Conservation (phyloP, 164 flowering plant genomes). For the Amborella trichopoda region DNA sequence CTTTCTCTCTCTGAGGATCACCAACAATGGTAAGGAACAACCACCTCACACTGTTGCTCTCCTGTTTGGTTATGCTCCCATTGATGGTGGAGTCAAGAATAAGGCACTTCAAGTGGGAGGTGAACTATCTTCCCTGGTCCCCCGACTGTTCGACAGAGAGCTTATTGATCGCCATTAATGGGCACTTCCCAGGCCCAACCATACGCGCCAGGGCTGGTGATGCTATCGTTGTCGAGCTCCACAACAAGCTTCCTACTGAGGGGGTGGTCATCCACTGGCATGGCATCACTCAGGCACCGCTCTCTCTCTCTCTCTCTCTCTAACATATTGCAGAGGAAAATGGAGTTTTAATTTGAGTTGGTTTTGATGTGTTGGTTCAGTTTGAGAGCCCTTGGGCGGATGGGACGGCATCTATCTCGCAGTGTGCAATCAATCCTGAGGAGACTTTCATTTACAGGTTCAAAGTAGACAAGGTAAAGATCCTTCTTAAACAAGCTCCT, state of each 20-base stretch:
- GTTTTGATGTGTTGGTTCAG: slow-evolving; percentile 16
- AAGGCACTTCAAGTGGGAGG: slow-evolving; percentile 60
- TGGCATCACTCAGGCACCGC: slow-evolving; percentile 88
- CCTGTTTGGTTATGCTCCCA: neutral
- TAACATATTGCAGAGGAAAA: too few relatives aligned
- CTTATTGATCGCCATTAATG: slow-evolving; percentile 69
- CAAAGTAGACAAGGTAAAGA: slow-evolving; percentile 57
- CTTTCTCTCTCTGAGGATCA: too few relatives aligned
- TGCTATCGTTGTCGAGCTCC: slow-evolving; percentile 51
- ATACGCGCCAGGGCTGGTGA: slow-evolving; percentile 67
- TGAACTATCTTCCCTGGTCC: slow-evolving; percentile 50
- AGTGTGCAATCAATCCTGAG: slow-evolving; percentile 77
- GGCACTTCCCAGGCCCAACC: slow-evolving; percentile 88
- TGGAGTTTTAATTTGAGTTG: neutral
- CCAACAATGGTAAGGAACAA: too few relatives aligned
- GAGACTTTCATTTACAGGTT: slow-evolving; percentile 70
- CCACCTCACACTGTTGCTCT: too few relatives aligned
- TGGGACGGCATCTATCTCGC: slow-evolving; percentile 81
- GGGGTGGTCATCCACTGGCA: slow-evolving; percentile 94
- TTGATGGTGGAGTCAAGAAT: slow-evolving; percentile 12
- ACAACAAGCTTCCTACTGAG: slow-evolving; percentile 70
- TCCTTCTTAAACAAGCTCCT: neutral
- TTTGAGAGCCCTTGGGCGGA: slow-evolving; percentile 90
- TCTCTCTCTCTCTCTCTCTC: slow-evolving; percentile 6
- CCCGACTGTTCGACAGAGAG: slow-evolving; percentile 68